Evolutionary conservation across 148 eudicot species (phyloP), one percentile per base, ranked within the genome.

Genomic region (Amaranthus cruentus): DNA sequence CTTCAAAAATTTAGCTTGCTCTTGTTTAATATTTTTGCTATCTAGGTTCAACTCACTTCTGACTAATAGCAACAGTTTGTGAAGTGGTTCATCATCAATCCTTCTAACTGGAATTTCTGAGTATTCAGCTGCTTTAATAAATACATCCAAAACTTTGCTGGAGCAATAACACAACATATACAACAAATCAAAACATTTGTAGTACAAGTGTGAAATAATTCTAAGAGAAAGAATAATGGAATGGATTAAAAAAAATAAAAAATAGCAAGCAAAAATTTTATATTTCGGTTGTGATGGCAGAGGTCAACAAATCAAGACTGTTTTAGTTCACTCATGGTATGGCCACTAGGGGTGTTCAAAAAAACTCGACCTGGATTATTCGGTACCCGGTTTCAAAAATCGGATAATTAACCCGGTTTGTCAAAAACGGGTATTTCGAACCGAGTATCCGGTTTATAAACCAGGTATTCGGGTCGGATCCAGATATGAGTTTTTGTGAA

Each of bases 1-100:
- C 90, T 95, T 95, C 93, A 92, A 87, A 85, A 95, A 95, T 83
- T 95, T 95, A 50, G 96, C 92, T 73, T 95, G 97, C 82, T 95
- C 98, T 80, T 95, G 97, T 73, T 87, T 95, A 38, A 87, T 88
- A 71, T 90, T 95, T 83, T 95, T 95, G 67, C 84, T 82, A 81
- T 91, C 98, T 73, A 95, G 68, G 74, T 91, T 91, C 87, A 95
- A 81, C 75, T 95, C 98, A 77, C 96, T 91, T 82, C 93, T 88
- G 57, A 95, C 98, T 69, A 87, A 69, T 73, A 86, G 64, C 78
- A 91, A 89, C 74, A 90, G 82, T 62, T 88, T 90, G 80, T 95
- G 96, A 70, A 95, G 90, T 5, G 97, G 96, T 78, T 95, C 97
- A 74, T 79, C 87, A 75, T 95, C 98, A 73, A 83, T 72, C 78